Percentiles rank a stretch among this genome's conserved stretches.
These are phyloP conservation scores for Macrolepiota fuliginosa DNA, from an alignment of 768 basidiomycete genomes.

Conservation along the genomic window DNA sequence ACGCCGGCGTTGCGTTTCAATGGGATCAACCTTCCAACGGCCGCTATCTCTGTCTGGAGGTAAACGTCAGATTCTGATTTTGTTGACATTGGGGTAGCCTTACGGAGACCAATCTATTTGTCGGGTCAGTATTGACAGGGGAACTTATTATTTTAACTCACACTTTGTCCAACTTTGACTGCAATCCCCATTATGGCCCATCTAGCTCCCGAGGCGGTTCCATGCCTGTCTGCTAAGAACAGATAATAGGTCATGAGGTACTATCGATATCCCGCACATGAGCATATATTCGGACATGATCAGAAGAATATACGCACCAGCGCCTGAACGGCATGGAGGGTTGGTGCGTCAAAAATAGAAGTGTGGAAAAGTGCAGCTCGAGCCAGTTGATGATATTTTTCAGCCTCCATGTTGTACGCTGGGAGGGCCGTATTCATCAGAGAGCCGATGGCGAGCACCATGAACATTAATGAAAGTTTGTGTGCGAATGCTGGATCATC, in stretches of 20 bases:
- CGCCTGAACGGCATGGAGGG: conserved; percentile 64
- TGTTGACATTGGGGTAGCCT: conserved; percentile 23
- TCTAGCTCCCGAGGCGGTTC: conserved; percentile 58
- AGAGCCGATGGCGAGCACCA: conserved; percentile 64
- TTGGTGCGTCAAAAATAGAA: conserved; percentile 67
- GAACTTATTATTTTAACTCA: conserved; percentile 34
- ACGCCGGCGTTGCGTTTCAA: conserved; percentile 60
- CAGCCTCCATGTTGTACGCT: conserved; percentile 64
- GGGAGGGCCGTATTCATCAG: conserved; percentile 55
- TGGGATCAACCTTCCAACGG: conserved; percentile 58
- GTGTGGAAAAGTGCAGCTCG: conserved; percentile 63
- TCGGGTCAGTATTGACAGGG: conserved; percentile 15
- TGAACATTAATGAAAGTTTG: conserved; percentile 61
- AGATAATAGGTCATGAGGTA: conserved; percentile 71
- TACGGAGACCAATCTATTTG: conserved; percentile 65
- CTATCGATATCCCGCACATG: conserved; percentile 28
- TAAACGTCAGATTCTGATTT: conserved; percentile 12
- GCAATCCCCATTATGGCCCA: conserved; percentile 71
- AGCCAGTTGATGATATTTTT: conserved; percentile 68
- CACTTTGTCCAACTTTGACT: conserved; percentile 69
- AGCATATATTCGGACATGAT: conserved; percentile 10
- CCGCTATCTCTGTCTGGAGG: conserved; percentile 66
- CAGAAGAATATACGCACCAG: conserved; percentile 40
- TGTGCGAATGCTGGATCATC: conserved; percentile 57
- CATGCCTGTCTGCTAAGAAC: conserved; percentile 67